Conservation (phyloP, 2,329 filamentous ascomycete genomes). For the Fusarium sp. region DNA sequence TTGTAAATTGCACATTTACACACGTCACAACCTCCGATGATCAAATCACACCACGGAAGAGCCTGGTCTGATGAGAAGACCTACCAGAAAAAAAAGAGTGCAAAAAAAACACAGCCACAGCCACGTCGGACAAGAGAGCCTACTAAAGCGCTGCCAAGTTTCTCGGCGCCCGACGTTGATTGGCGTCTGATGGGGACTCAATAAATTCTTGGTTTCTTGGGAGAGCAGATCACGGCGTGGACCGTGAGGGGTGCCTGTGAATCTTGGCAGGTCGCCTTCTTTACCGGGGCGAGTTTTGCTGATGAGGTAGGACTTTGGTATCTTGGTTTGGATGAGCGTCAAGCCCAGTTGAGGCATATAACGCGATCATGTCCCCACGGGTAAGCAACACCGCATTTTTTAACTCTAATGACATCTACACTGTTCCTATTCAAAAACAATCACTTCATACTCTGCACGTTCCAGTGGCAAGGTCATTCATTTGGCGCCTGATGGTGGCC, state of each 20-base stretch:
- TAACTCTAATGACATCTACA: background rate
- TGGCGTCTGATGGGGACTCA: background rate
- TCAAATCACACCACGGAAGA: background rate
- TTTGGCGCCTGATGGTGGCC: background rate
- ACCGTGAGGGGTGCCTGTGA: background rate
- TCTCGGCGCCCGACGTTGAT: conserved; percentile 1
- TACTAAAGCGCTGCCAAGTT: background rate
- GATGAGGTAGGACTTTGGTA: background rate
- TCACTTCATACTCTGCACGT: background rate
- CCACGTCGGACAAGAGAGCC: background rate
- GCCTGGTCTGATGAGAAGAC: background rate
- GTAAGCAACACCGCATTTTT: background rate
- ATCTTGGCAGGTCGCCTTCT: background rate
- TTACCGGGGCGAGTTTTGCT: background rate
- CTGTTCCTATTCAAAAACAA: background rate
- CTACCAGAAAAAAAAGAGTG: background rate
- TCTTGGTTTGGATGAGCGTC: background rate
- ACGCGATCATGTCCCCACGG: background rate
- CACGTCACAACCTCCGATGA: background rate
- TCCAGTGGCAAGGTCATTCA: background rate
- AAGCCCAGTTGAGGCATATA: background rate
- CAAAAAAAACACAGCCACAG: conserved; percentile 13
- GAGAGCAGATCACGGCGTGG: conserved; percentile 1
- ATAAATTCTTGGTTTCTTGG: background rate
- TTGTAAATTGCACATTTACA: background rate